These are phyloP conservation scores for Linanthus parryae DNA, from an alignment of 148 eudicot species.

Conservation along the genomic window DNA sequence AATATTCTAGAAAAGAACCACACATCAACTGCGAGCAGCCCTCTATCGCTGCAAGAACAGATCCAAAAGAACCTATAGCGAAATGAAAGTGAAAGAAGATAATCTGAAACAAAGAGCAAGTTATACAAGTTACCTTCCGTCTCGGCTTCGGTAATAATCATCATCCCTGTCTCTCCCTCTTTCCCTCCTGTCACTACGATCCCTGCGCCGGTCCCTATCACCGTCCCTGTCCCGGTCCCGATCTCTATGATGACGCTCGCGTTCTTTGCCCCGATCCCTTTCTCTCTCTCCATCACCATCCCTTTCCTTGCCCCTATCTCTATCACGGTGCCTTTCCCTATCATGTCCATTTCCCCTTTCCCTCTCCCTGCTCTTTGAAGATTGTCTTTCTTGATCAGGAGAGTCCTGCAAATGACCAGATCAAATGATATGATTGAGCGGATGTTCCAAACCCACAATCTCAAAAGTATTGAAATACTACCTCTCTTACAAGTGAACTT, in stretches of 20 bases:
- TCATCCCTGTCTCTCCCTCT: slow-evolving; percentile 12
- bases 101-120: not conserved
- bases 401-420: slow-evolving; percentile 4
- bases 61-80: not conserved
- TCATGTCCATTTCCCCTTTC: slow-evolving; percentile 7
- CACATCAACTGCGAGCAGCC: not conserved
- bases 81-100: not conserved
- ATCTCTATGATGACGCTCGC: slow-evolving; percentile 5
- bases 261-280: slow-evolving; percentile 2
- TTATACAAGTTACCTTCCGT: slow-evolving; percentile 6
- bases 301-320: slow-evolving; percentile 3
- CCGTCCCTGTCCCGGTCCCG: slow-evolving; percentile 5
- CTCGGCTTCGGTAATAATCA: slow-evolving; percentile 10
- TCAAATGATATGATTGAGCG: not conserved
- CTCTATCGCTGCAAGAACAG: not conserved
- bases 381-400: slow-evolving; percentile 5
- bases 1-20: not conserved
- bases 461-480: no score
- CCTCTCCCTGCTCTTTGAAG: slow-evolving; percentile 2
- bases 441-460: not conserved
- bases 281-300: no score
- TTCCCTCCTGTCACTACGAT: slow-evolving; percentile 8
- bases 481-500: no score
- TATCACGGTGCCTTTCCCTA: slow-evolving; percentile 7
- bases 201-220: slow-evolving; percentile 2